Evolutionary conservation across 2,329 filamentous ascomycete species (phyloP), one percentile per base, ranked within the genome.

Genomic region (Acrocalymma vagum): DNA sequence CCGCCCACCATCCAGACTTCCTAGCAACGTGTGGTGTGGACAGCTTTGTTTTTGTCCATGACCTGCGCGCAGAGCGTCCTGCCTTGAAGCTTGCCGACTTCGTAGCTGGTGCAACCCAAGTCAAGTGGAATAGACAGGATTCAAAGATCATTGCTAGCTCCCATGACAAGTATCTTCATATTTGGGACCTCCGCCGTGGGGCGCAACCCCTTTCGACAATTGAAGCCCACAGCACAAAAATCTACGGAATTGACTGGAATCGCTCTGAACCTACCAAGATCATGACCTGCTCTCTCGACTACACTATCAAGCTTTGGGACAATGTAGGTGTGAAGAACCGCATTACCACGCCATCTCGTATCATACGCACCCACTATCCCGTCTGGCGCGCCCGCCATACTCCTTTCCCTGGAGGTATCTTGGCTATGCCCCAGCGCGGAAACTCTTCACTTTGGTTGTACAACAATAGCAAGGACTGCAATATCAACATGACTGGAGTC

Each of bases 241-340:
- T 96, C 45, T 96, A 96, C 64, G 93, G 93, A 18, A 78, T 96
- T 22, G 93, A 96, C 70, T 96, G 93, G 93, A 95, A 95, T 63
- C 83, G 93, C 35, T 87, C 86, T 9, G 79, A 85, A 31, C 72
- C 83, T 2, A 86, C 83, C 8, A 85, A 84, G 23, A 77, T 96
- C 34, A 84, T 90, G 5, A 96, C 92, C 3, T 96, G 92, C 69
- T 95, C 92, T 1, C 75, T 96, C 32, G 92, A 96, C 64, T 90
- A 87, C 65, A 95, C 87, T 26, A 93, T 96, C 71, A 95, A 95
- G 64, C 88, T 96, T 52, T 96, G 92, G 92, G 88, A 96, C 65
- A 90, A 91, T 56, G 78, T 75, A 2, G 75, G 73, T 38, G 76
- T 80, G 13, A 77, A 83, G 4, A 77, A 78, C 3, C 79, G 55